Percentiles rank a stretch among this genome's conserved stretches.
Evolutionary conservation across 163 green algal species (phyloP).

Genomic region (Scenedesmus sp.): DNA sequence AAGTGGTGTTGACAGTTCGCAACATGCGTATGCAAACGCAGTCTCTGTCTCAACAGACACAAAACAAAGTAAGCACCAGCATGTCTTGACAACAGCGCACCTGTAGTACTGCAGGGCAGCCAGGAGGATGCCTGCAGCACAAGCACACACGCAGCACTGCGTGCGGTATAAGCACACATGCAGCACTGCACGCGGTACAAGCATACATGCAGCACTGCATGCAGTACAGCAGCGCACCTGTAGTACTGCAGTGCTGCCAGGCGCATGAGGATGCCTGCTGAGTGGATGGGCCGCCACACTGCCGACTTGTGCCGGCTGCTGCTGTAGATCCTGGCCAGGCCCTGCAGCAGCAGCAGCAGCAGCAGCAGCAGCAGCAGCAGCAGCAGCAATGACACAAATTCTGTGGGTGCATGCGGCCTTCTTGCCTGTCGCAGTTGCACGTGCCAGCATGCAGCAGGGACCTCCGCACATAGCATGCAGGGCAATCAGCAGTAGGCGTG

Average conservation of each 20-base stretch:
- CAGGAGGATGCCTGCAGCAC: too few relatives aligned
- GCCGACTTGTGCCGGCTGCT: constrained; percentile 20
- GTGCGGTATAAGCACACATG: background rate
- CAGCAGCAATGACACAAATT: background rate
- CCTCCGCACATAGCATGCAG: background rate
- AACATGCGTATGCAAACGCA: too few relatives aligned
- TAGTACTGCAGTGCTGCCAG: constrained; percentile 35
- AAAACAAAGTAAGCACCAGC: too few relatives aligned
- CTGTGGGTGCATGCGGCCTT: too few relatives aligned
- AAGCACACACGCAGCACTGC: background rate
- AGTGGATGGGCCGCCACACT: constrained; percentile 38
- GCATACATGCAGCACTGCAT: background rate
- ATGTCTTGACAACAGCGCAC: too few relatives aligned
- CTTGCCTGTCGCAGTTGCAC: background rate
- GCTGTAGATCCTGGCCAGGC: background rate
- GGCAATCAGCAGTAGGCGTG: too few relatives aligned
- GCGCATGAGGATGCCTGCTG: constrained; percentile 25
- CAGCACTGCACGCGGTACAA: background rate
- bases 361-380: background rate
- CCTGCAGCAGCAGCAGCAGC: constrained; percentile 24
- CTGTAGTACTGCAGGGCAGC: too few relatives aligned
- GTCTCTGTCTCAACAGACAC: too few relatives aligned
- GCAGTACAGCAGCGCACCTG: background rate
- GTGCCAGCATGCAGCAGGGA: background rate
- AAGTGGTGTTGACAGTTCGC: too few relatives aligned